Percentiles rank a stretch among this genome's conserved stretches.
phyloP scores from a whole-genome alignment of 768 basidiomycete genomes.

The Podaxis sp. region DNA sequence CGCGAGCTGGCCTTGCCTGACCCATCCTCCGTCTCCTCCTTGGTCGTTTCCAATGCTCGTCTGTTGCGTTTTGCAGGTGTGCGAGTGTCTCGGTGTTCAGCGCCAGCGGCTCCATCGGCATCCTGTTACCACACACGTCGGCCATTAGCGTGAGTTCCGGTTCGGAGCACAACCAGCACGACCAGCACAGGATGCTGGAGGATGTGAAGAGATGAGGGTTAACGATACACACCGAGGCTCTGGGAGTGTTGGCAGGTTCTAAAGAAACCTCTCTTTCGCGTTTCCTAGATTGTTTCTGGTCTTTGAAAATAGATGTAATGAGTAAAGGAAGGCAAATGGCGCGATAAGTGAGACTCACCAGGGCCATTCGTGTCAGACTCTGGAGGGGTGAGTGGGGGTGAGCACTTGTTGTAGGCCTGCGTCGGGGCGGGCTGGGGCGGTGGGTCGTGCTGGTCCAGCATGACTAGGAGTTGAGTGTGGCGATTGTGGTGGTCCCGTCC shows the following conservation, averaged over 20 bases:
- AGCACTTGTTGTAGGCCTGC: not conserved
- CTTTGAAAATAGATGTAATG: slow-evolving; percentile 25
- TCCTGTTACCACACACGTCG: slow-evolving; percentile 29
- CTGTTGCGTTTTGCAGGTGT: slow-evolving; percentile 78
- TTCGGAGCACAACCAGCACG: slow-evolving; percentile 1
- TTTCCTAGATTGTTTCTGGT: slow-evolving; percentile 55
- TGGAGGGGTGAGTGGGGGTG: slow-evolving; percentile 15
- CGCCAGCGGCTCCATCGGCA: slow-evolving; percentile 27
- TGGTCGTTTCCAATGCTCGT: slow-evolving; percentile 53
- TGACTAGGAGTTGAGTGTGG: not conserved
- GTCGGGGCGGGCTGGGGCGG: not conserved
- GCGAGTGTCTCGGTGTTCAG: slow-evolving; percentile 46
- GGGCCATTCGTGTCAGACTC: slow-evolving; percentile 7
- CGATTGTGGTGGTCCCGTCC: slow-evolving; percentile 1
- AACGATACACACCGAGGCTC: slow-evolving; percentile 31
- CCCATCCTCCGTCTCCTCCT: slow-evolving; percentile 54
- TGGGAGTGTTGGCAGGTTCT: slow-evolving; percentile 57
- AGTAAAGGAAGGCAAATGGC: slow-evolving; percentile 8
- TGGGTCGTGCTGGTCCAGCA: slow-evolving; percentile 1
- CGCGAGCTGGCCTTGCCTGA: slow-evolving; percentile 28
- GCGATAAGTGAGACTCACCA: slow-evolving; percentile 11
- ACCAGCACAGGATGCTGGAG: slow-evolving; percentile 11
- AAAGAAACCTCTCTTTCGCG: slow-evolving; percentile 75
- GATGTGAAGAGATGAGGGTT: not conserved
- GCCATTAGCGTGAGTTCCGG: slow-evolving; percentile 11